Conservation (phyloP, 2,329 filamentous ascomycete species). For the Alternaria arborescens region DNA sequence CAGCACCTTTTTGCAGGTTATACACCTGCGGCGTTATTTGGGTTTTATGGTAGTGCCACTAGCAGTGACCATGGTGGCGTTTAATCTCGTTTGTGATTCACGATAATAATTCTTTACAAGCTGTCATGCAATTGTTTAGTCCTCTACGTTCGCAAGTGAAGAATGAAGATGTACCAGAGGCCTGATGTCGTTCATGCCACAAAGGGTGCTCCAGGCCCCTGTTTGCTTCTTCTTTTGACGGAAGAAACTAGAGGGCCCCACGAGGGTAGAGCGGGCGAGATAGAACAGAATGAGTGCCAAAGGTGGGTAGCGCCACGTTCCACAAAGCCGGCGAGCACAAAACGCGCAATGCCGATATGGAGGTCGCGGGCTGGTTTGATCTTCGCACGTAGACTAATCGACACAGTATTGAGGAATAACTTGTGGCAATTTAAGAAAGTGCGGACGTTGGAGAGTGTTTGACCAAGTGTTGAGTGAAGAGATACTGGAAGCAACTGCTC, state of each 20-base stretch:
- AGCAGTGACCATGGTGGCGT: background rate
- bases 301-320: conserved; percentile 40
- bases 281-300: conserved; percentile 30
- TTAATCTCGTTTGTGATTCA: background rate
- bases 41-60: background rate
- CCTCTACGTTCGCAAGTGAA: background rate
- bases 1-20: conserved; percentile 7
- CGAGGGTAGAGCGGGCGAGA: conserved; percentile 28
- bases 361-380: conserved; percentile 58
- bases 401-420: conserved; percentile 75
- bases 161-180: conserved; percentile 36
- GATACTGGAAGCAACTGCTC: background rate
- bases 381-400: conserved; percentile 97
- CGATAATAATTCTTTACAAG: conserved; percentile 2
- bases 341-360: conserved; percentile 43
- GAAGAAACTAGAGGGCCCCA: background rate
- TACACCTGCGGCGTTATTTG: conserved; percentile 7
- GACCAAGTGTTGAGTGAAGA: background rate
- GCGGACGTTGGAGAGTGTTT: conserved; percentile 58
- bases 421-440: conserved; percentile 98
- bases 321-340: conserved; percentile 43
- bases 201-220: conserved; percentile 22
- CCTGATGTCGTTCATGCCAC: conserved; percentile 35
- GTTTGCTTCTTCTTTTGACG: background rate
- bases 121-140: background rate